Evolutionary conservation across 2,329 filamentous ascomycete genomes (phyloP), one percentile per base, ranked within the genome.

Genomic region (Cladosporium sphaerospermum): DNA sequence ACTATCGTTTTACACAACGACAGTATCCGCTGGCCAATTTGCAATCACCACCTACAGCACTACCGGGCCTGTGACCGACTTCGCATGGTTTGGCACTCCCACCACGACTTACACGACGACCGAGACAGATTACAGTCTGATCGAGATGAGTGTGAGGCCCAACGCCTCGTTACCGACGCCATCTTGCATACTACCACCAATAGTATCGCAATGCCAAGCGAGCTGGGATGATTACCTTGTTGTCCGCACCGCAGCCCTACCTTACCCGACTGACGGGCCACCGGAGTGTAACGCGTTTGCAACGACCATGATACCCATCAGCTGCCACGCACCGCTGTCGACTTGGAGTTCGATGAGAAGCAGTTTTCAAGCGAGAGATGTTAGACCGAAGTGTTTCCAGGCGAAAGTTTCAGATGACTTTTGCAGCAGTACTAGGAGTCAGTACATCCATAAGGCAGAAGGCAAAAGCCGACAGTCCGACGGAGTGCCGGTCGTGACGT

Each of bases 41-140:
- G 19, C 48, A 11, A n/a, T 52, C 8, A 52, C 48, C 6, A 52
- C 42, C 3, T 43, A 44, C 31, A 45, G 40, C 40, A 52, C 48
- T 3, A 5, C 32, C 3, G 42, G n/a, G 4, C 40, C 48, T 10
- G 31, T 34, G 32, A 52, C 31, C 13, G 40, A 44, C 3, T 52
- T 36, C 14, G 36, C 19, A 14, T 49, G 46, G 37, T 33, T 37
- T 18, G 46, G 46, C 13, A 49, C 46, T 9, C 46, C 46, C 1
- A 19, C 23, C 2, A 41, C 46, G 14, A 49, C 46, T 4, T 41
- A 23, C 36, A 49, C 28, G 4, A n/a, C 13, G 4, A 49, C 37
- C 4, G 2, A 36, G 16, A 33, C 18, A 16, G 23, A 28, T 5
- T 28, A 28, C 23, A 28, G 23, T 28, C 23, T 28, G 3, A 28